Evolutionary conservation across 2,329 filamentous ascomycete species (phyloP).

Genomic region (Eutypa lata): DNA sequence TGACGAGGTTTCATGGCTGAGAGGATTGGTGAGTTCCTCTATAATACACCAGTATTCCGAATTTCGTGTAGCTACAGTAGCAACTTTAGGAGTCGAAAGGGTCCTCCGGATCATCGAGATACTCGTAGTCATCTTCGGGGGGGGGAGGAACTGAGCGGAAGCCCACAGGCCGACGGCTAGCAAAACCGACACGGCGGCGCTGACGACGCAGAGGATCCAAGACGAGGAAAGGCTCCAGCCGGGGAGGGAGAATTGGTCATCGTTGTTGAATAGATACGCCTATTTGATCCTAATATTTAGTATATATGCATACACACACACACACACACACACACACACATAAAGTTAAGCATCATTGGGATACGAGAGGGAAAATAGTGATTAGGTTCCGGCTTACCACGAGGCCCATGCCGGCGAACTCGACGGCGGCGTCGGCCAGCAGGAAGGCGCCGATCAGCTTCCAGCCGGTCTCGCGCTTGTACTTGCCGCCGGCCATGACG

Average conservation of each 20-base stretch:
- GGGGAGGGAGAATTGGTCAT: constrained; percentile 74
- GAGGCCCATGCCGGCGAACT: constrained; percentile 75
- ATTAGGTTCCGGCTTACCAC: constrained; percentile 80
- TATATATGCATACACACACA: too few relatives aligned
- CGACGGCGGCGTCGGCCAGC: constrained; percentile 60
- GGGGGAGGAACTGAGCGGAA: constrained; percentile 68
- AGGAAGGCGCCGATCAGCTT: constrained; percentile 68
- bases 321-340: too few relatives aligned
- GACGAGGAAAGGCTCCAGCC: constrained; percentile 80
- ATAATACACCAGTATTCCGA: too few relatives aligned
- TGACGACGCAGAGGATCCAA: constrained; percentile 67
- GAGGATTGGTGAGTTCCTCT: too few relatives aligned
- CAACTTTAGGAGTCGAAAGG: constrained; percentile 47
- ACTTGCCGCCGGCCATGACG: constrained; percentile 74
- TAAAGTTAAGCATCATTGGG: too few relatives aligned
- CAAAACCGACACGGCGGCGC: constrained; percentile 50
- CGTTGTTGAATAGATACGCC: constrained; percentile 81
- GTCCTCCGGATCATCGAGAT: constrained; percentile 44
- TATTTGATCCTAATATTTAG: too few relatives aligned
- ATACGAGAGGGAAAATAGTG: too few relatives aligned
- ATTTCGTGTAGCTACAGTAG: not conserved
- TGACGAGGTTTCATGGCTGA: too few relatives aligned
- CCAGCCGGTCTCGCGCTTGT: constrained; percentile 80
- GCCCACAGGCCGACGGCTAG: constrained; percentile 58
- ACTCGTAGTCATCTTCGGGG: constrained; percentile 82